phyloP scores from a whole-genome alignment of 1,284 basidiomycete species.

The Garcileccinum viscosum region DNA sequence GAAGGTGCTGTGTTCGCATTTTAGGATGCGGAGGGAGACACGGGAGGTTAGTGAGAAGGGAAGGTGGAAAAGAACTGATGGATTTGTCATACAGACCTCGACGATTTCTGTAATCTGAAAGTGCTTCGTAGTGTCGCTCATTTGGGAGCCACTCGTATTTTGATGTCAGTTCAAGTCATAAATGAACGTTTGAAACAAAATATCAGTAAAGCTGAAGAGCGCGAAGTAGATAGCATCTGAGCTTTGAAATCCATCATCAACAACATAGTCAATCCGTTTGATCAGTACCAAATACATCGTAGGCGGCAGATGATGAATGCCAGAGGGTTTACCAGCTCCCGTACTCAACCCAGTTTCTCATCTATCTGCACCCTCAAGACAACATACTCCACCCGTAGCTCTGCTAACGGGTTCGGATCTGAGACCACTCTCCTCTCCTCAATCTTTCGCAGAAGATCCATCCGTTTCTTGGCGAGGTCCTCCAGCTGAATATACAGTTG shows the following conservation, averaged over 20 bases:
- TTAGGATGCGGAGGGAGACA: too few relatives aligned
- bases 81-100: neutral
- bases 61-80: neutral
- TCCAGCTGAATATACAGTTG: neutral
- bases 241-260: too few relatives aligned
- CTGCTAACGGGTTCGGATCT: neutral
- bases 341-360: neutral
- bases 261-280: too few relatives aligned
- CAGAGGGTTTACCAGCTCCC: neutral
- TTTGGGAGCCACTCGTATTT: neutral
- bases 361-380: neutral
- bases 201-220: neutral
- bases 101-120: neutral
- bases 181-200: too few relatives aligned
- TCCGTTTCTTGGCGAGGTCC: neutral
- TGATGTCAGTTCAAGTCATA: neutral
- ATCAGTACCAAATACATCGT: neutral
- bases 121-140: neutral
- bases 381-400: neutral
- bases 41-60: neutral
- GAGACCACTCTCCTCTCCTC: neutral
- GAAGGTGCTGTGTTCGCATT: too few relatives aligned
- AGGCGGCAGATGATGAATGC: neutral
- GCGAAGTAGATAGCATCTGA: neutral
- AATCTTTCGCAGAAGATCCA: neutral